Evolutionary conservation across 2,329 filamentous ascomycete species (phyloP), one percentile per base, ranked within the genome.

Genomic region (Pyrenochaeta sp.): DNA sequence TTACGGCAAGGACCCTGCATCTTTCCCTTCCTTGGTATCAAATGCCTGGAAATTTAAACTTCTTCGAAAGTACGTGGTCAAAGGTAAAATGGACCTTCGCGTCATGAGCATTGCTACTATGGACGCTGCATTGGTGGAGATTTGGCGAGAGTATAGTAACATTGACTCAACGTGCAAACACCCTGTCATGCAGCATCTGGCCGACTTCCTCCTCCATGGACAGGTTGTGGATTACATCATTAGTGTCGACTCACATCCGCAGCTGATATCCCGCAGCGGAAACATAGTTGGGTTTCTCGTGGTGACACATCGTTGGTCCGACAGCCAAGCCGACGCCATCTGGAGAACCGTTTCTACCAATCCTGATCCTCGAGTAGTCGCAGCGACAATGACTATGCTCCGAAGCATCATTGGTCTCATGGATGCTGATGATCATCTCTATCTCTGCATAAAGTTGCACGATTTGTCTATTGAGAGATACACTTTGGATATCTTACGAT

Each of bases 201-300:
- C 91, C 5, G 81, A 86, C 25, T 90, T 91, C 63, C 81, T 98
- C 34, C 82, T 90, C 15, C 79, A 84, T 6, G 89, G 90, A 39
- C 88, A 88, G 52, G 81, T 98, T 27, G 86, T 96, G 25, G 88
- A 93, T 58, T 98, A 97, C 76, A 88, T 99, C 45, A 86, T 97
- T 50, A 92, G 94, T 1, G 88, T 94, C 13, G 93, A 93, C 54
- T 97, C 94, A 32, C 95, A 98, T 71, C 92, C 93, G 1, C 93
- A 97, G 72, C 87, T 98, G 52, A 95, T 96, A 22, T 84, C 85
- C 36, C 88, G 93, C 65, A 91, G 91, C 69, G 84, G 85, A 40
- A 96, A 97, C 62, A 91, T 98, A 52, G 83, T 97, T 47, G 91
- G 91, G 0, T 98, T 98, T 70, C 82, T 98, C 50, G 86, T 92